A percentile compares a stretch with the other conserved stretches of the same genome.
These are phyloP conservation scores for Hyphopichia burtonii DNA, from an alignment of 1,139 yeast species.

Conservation along the genomic window DNA sequence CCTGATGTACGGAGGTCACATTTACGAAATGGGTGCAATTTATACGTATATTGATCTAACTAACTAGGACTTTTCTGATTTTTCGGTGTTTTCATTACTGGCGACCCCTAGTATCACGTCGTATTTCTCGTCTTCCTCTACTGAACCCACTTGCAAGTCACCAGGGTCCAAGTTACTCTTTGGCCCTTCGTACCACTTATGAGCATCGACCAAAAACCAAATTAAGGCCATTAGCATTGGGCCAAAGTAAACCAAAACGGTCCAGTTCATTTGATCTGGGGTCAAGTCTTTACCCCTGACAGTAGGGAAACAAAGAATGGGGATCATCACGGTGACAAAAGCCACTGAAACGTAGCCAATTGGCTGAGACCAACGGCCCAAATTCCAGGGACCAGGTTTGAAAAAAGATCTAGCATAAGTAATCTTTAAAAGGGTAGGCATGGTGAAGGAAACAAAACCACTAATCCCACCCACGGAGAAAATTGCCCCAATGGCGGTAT, in stretches of 20 bases:
- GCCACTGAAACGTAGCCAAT: slow-evolving; percentile 43
- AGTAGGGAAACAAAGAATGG: slow-evolving; percentile 66
- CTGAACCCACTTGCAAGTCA: background rate
- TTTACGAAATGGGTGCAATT: too few species aligned
- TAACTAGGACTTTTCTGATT: too few species aligned
- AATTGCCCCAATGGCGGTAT: slow-evolving; percentile 68
- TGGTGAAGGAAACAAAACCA: slow-evolving; percentile 67
- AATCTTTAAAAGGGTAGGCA: slow-evolving; percentile 63
- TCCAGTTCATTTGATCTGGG: slow-evolving; percentile 65
- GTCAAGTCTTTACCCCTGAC: slow-evolving; percentile 48
- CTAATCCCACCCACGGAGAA: slow-evolving; percentile 78
- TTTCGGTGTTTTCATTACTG: background rate
- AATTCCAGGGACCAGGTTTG: slow-evolving; percentile 68
- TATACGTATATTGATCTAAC: too few species aligned
- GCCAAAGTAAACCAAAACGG: slow-evolving; percentile 65
- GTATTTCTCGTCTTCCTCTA: background rate
- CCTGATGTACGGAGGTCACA: too few species aligned
- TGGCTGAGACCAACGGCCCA: slow-evolving; percentile 55
- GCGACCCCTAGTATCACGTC: background rate
- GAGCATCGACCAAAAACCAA: slow-evolving; percentile 60
- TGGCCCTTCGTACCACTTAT: slow-evolving; percentile 69
- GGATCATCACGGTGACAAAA: slow-evolving; percentile 61
- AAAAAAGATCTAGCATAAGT: slow-evolving; percentile 55
- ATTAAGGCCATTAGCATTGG: slow-evolving; percentile 52
- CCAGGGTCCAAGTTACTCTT: slow-evolving; percentile 51